Evolutionary conservation across 768 basidiomycete species (phyloP).

Genomic region (Russula vinacea): DNA sequence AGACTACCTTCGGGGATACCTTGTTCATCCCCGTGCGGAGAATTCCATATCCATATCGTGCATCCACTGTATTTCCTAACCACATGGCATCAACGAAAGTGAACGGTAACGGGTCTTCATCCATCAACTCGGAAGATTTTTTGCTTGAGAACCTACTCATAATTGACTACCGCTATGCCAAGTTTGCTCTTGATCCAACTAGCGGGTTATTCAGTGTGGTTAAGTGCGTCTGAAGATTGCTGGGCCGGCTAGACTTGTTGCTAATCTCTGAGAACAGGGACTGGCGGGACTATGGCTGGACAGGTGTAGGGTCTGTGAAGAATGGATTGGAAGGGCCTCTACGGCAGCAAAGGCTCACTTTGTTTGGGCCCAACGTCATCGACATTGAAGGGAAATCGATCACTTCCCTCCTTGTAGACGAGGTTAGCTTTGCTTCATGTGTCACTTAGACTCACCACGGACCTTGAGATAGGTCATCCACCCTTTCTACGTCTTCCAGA

Average conservation of each 20-base stretch:
- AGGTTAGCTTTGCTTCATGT: slow-evolving; percentile 50
- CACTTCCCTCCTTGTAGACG: slow-evolving; percentile 75
- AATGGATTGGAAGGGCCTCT: slow-evolving; percentile 55
- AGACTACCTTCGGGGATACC: slow-evolving; percentile 85
- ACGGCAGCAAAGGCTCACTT: slow-evolving; percentile 58
- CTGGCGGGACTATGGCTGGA: slow-evolving; percentile 85
- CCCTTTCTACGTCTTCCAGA: slow-evolving; percentile 98
- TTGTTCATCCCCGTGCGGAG: slow-evolving; percentile 68
- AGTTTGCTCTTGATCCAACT: slow-evolving; percentile 82
- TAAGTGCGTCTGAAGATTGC: slow-evolving; percentile 47
- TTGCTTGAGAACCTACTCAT: slow-evolving; percentile 55
- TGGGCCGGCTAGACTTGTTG: neutral
- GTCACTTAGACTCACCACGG: neutral
- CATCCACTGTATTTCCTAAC: slow-evolving; percentile 74
- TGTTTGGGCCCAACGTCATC: slow-evolving; percentile 86
- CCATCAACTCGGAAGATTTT: slow-evolving; percentile 36
- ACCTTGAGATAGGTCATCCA: slow-evolving; percentile 71
- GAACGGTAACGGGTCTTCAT: slow-evolving; percentile 34
- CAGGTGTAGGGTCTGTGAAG: slow-evolving; percentile 56
- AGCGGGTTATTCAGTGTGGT: slow-evolving; percentile 80
- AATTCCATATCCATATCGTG: slow-evolving; percentile 69
- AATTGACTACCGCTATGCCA: slow-evolving; percentile 89
- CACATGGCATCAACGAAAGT: slow-evolving; percentile 23
- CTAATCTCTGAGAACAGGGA: slow-evolving; percentile 50
- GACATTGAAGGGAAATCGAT: slow-evolving; percentile 88